Conservation (phyloP, 768 basidiomycete species). For the Russula sp. region DNA sequence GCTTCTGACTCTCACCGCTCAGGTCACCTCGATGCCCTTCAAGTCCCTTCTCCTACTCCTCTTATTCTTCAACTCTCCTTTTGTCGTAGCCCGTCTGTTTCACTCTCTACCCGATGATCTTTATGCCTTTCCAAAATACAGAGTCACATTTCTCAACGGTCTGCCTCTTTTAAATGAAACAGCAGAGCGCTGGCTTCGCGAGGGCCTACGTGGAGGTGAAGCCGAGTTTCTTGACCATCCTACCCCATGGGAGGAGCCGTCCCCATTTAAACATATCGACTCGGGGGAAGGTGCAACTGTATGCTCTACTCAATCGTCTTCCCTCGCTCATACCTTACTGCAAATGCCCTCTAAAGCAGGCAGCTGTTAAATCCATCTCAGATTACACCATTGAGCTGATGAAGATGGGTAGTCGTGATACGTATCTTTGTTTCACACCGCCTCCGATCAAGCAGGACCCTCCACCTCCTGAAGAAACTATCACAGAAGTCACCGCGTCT, state of each 20-base stretch:
- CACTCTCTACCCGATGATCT: constrained; percentile 77
- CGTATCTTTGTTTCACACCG: constrained; percentile 77
- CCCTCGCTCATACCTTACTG: constrained; percentile 1
- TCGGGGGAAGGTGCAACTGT: constrained; percentile 39
- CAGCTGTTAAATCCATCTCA: constrained; percentile 7
- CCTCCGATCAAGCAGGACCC: constrained; percentile 48
- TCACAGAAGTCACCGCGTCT: constrained; percentile 58
- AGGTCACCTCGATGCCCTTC: constrained; percentile 16
- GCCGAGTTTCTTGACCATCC: constrained; percentile 69
- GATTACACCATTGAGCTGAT: constrained; percentile 63
- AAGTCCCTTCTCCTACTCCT: constrained; percentile 27
- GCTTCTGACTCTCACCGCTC: not conserved
- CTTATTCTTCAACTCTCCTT: not conserved
- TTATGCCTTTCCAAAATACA: constrained; percentile 76
- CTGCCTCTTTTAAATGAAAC: constrained; percentile 70
- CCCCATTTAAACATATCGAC: constrained; percentile 54
- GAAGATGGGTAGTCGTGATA: constrained; percentile 61
- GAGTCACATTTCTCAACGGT: constrained; percentile 71
- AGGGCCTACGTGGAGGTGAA: constrained; percentile 71
- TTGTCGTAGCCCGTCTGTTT: constrained; percentile 30
- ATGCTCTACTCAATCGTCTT: not conserved
- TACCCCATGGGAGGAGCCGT: constrained; percentile 34
- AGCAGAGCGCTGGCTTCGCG: constrained; percentile 64
- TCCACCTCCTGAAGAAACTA: constrained; percentile 45
- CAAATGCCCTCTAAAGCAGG: constrained; percentile 7